Base-by-base conservation (phyloP, 2,329 filamentous ascomycete species). In the Penicillium frequentans region DNA sequence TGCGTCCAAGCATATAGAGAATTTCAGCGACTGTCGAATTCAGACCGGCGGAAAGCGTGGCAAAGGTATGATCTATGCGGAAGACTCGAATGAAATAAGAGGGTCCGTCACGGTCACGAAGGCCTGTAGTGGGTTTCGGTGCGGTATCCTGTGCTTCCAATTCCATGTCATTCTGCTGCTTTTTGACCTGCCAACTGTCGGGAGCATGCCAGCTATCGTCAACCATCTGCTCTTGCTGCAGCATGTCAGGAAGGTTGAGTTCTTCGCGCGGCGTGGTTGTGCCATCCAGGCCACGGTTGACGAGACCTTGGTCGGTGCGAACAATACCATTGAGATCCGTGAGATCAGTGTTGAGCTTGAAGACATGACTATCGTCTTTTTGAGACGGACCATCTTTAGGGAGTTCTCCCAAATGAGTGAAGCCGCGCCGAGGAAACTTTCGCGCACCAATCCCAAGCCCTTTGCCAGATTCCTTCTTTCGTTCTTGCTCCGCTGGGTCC, bases 11-110 rank as follows among this genome's bases (percentile, higher is more conserved):
- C 72, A 95, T 90, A n/a, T 86, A 83, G 62, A 98, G 88, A 45
- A 98, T 88, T 57, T 99, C 93, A 19, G 85, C 83, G 19, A 96
- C 93, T 0, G 89, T 93, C 3, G 93, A 88, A 68, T 93, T 91
- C 52, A 98, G 79, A 2, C 87, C 82, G 74, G 93, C 88, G 29
- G 92, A 93, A 49, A 99, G 83, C 0, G 95, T 97, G 7, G 92
- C 91, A 77, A 98, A 99, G 0, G 95, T 97, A 26, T 90, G 91
- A 72, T 99, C 93, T 9, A 90, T 89, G 58, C 93, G 88, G 79
- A 99, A 99, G 37, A 99, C 91, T 33, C 95, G 91, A 70, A 99
- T 95, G 72, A 93, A 98, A 74, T 93, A 97, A 31, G 89, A 86
- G 16, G 84, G 82, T 29, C 85, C 82, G 69, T 91, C 90, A 71